These are phyloP conservation scores for Daldinia loculata DNA, from an alignment of 495 filamentous ascomycete genomes.

Conservation along the genomic window DNA sequence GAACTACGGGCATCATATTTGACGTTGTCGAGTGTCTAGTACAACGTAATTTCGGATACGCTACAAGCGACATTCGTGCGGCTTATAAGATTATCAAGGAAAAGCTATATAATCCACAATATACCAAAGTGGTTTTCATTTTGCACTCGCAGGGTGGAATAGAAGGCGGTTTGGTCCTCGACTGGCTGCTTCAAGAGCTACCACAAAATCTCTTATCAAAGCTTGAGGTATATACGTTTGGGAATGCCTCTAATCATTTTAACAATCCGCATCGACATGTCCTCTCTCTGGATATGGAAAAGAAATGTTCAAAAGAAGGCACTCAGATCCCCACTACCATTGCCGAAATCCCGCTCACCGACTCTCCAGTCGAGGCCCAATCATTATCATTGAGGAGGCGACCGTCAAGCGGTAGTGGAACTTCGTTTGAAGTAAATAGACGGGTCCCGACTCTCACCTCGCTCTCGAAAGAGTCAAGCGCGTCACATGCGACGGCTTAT, in stretches of 20 bases:
- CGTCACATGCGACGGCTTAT: conserved; percentile 19
- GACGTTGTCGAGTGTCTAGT: conserved; percentile 80
- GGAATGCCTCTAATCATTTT: conserved; percentile 85
- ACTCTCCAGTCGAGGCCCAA: conserved; percentile 39
- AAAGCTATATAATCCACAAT: conserved; percentile 63
- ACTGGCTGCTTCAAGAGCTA: conserved; percentile 81
- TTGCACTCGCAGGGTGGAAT: conserved; percentile 87
- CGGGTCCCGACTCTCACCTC: conserved; percentile 15
- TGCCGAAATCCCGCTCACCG: conserved; percentile 32
- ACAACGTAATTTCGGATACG: conserved; percentile 78
- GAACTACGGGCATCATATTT: conserved; percentile 74
- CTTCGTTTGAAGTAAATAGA: conserved; percentile 17
- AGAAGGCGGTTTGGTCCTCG: conserved; percentile 75
- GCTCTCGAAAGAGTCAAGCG: conserved; percentile 14
- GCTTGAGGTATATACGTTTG: conserved; percentile 88
- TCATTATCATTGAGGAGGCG: conserved; percentile 21
- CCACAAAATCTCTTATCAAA: conserved; percentile 71
- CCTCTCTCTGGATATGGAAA: conserved; percentile 39
- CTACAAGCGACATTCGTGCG: conserved; percentile 72
- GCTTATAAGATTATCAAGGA: conserved; percentile 66
- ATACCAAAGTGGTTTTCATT: conserved; percentile 78
- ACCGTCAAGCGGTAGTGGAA: conserved; percentile 24
- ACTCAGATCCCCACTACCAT: conserved; percentile 27
- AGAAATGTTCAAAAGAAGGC: conserved; percentile 24
- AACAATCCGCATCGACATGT: conserved; percentile 74